Base-by-base conservation (phyloP, 768 basidiomycete species). In the Kwoniella pini region DNA sequence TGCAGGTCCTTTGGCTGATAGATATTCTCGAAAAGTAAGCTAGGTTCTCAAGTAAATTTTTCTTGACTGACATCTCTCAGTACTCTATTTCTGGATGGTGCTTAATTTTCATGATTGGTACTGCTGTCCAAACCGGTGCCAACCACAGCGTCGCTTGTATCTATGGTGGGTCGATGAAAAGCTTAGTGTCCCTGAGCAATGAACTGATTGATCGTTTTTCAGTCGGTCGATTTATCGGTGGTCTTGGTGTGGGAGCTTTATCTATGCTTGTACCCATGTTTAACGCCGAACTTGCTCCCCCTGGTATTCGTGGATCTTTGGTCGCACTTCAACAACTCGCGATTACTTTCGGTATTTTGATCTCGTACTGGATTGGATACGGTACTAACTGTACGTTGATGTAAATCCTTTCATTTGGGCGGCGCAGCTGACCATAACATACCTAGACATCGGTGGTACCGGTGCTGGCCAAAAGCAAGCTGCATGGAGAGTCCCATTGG, bases 221-320 rank as follows among this genome's bases (percentile, higher is more conserved):
- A 71, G 69, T 60, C 78, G 81, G 88, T 53, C 85, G 89, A 26
- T 89, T 88, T 67, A 78, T 90, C 53, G 89, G 88, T 51, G 89
- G 89, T 82, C 78, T 90, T 44, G 89, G 88, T 49, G 87, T 91
- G 17, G 89, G 89, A 11, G 88, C 88, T 2, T 80, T 90, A 21
- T 88, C 86, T 67, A 89, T 89, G 88, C 83, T 84, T n/a, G 88
- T 91, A 11, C 89, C 89, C 0, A 81, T 90, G 36, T 89, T 88
- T 81, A 90, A 90, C 49, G 73, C 76, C 64, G 70, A 68, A 55
- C 64, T 75, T 28, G 70, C 68, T n/a, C 89, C 89, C 26, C 88
- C 89, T 3, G 89, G 90, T 79, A 87, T 91, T 15, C 85, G 89
- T 63, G 89, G 89, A 12, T 86, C 86, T 73, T 80, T 91, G 36